phyloP scores from a whole-genome alignment of 2,329 filamentous ascomycete genomes.

The Cladophialophora carrionii region DNA sequence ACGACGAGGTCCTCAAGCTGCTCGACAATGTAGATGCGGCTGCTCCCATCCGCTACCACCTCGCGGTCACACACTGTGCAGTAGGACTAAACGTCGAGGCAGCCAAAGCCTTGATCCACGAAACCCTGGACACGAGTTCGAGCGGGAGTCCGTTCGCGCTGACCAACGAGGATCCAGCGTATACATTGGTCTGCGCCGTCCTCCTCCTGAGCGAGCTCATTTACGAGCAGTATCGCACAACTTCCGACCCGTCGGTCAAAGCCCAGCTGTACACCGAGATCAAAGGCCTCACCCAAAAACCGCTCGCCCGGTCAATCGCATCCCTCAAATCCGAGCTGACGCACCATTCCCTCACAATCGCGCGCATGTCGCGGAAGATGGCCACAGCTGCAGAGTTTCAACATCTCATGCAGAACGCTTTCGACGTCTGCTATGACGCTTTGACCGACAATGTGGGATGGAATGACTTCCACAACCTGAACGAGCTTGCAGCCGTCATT shows the following conservation, averaged over 20 bases:
- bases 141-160: not conserved
- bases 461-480: slow-evolving; percentile 11
- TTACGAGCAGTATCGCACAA: slow-evolving; percentile 12
- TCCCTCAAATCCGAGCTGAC: slow-evolving; percentile 13
- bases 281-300: slow-evolving; percentile 8
- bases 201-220: slow-evolving; percentile 10
- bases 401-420: not conserved
- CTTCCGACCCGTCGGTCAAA: slow-evolving; percentile 3
- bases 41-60: slow-evolving; percentile 7
- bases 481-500: slow-evolving; percentile 3
- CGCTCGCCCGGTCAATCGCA: slow-evolving; percentile 6
- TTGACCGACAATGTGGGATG: slow-evolving; percentile 12
- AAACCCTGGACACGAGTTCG: slow-evolving; percentile 11
- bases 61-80: slow-evolving; percentile 2
- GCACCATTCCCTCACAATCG: slow-evolving; percentile 4
- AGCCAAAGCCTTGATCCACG: slow-evolving; percentile 15
- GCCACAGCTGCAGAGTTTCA: slow-evolving; percentile 10
- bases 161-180: slow-evolving; percentile 15
- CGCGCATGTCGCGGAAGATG: slow-evolving; percentile 14
- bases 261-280: slow-evolving; percentile 11
- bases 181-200: slow-evolving; percentile 2
- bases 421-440: slow-evolving; percentile 5
- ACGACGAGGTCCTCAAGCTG: slow-evolving; percentile 15
- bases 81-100: not conserved
- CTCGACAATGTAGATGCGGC: slow-evolving; percentile 13